Evolutionary conservation across 805 yeast species (phyloP), one percentile per base, ranked within the genome.

Genomic region (Monosporozyma servazzii): DNA sequence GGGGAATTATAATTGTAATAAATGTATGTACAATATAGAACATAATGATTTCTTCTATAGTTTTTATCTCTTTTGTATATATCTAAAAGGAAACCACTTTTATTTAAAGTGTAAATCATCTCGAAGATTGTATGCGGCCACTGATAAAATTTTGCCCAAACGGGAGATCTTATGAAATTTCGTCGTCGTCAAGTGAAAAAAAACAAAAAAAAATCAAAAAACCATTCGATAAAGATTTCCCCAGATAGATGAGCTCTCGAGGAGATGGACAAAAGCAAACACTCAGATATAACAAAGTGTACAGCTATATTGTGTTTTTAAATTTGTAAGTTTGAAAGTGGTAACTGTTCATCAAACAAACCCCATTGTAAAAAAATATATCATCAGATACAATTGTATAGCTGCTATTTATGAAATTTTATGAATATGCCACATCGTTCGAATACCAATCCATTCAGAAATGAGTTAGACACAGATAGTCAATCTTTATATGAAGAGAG

Each of bases 391-490:
- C n/a, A n/a, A n/a, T n/a, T n/a, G n/a, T n/a, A n/a, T n/a, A n/a
- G n/a, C n/a, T n/a, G n/a, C n/a, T n/a, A n/a, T n/a, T n/a, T n/a
- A n/a, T n/a, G n/a, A n/a, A n/a, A n/a, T n/a, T n/a, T n/a, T n/a
- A n/a, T n/a, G n/a, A 15, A 13, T 13, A 37, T 37, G 41, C 23
- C 41, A 18, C 17, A 20, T 8, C 13, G 7, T 13, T n/a, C 20
- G 11, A 31, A 39, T 33, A 46, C 46, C 3, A 50, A 47, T 25
- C 49, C 47, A 17, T 46, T 41, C 23, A 40, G 41, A 18, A 36
- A 17, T 21, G 37, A 40, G 10, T n/a, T 31, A 7, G 42, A 20
- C 15, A 5, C 37, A 3, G n/a, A 27, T 5, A 21, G 18, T 3
- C 36, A 36, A 15, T 41, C 40, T 7, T 50, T 27, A 10, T 45